A percentile compares a stretch with the other conserved stretches of the same genome.
Conservation (phyloP, 352 stramenopile species). For the Globisporangium apiculatum region DNA sequence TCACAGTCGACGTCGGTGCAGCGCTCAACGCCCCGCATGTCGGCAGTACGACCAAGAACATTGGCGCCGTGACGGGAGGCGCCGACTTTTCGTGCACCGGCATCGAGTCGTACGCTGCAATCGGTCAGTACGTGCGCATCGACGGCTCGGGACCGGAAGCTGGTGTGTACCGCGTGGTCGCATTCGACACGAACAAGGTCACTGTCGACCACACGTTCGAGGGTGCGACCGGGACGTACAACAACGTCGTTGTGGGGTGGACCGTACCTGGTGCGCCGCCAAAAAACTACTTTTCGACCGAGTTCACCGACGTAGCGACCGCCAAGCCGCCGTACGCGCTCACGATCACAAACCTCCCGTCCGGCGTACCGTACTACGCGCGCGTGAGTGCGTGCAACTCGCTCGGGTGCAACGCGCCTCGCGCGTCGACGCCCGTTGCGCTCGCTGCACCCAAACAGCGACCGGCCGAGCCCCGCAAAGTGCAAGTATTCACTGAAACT, state of each 20-base stretch:
- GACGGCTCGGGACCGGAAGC: conserved; percentile 22
- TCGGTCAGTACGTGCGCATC: conserved; percentile 56
- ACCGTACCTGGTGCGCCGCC: conserved; percentile 56
- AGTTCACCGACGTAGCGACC: conserved; percentile 8
- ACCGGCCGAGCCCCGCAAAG: conserved; percentile 70
- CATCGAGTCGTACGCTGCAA: conserved; percentile 23
- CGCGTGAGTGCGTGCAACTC: conserved; percentile 88
- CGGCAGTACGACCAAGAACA: conserved; percentile 25
- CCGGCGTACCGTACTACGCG: conserved; percentile 79
- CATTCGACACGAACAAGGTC: conserved; percentile 39
- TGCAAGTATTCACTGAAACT: conserved; percentile 67
- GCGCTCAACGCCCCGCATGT: conserved; percentile 39
- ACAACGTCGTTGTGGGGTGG: conserved; percentile 36
- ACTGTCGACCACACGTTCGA: conserved; percentile 41
- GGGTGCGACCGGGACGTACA: conserved; percentile 27
- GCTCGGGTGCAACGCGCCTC: conserved; percentile 84
- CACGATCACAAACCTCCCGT: conserved; percentile 50
- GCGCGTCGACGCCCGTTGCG: conserved; percentile 60
- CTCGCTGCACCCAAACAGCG: conserved; percentile 82
- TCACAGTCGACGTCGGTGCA: conserved; percentile 30
- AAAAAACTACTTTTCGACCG: conserved; percentile 40
- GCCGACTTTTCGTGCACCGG: conserved; percentile 31
- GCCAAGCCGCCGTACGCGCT: conserved; percentile 25
- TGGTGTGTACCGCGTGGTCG: conserved; percentile 37
- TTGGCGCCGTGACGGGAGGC: conserved; percentile 22